Base-by-base conservation (phyloP, 1,139 yeast species). In the Candida pseudocylindracea region DNA sequence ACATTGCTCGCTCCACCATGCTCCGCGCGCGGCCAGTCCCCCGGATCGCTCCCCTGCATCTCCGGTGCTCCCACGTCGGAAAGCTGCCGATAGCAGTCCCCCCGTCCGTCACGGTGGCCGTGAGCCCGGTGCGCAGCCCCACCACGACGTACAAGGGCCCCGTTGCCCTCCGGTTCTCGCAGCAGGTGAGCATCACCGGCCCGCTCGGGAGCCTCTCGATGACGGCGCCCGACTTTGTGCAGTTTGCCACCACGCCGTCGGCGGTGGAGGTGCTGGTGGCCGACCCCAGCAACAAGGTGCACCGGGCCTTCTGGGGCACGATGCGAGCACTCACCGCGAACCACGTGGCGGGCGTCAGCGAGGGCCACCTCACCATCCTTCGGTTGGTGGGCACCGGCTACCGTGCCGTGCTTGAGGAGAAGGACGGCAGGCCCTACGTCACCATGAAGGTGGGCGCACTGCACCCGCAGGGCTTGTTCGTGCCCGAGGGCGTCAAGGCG, bases 381-480 rank as follows among this genome's bases (percentile, higher is more conserved):
- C 78, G 73, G 53, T 76, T 91, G 43, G 93, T 83, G 24, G 99
- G 99, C 42, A 88, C 96, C 11, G 99, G 99, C 49, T 91, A 80
- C 63, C 72, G 96, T 53, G 94, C 93, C 3, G 58, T 66, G 29
- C 54, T 79, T 33, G 75, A 74, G 40, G 28, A 32, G 11, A 34
- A 40, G 32, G 65, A 60, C 32, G 55, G 57, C 31, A 60, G 60
- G 33, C 63, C 67, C 37, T 61, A 65, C 45, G 73, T 83, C 11
- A 64, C 69, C 34, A 63, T 83, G 49, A 80, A 85, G 48, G 75
- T 81, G 26, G 96, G 96, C 27, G 20, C 20, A 4, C 20, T 15
- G 20, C 20, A 15, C 20, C 20, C 20, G 20, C 20, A 15, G 20
- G 20, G 20, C 20, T 15, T 15, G 20, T 57, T 48, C 38, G 65